Conservation (phyloP, 805 yeast species). For the Metschnikowia similis region DNA sequence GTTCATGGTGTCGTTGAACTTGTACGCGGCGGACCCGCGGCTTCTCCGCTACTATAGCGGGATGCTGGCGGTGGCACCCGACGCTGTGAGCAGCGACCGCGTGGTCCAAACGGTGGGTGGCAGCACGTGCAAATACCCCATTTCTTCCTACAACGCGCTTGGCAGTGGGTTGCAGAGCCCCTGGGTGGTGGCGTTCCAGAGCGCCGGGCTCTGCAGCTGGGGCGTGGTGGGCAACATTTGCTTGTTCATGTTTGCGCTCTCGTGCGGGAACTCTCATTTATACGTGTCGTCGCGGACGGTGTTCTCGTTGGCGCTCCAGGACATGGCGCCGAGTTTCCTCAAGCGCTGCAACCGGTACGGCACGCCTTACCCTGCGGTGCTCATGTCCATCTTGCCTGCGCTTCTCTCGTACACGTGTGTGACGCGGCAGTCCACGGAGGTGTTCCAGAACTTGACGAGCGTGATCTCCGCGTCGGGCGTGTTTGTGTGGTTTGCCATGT, state of each 20-base stretch:
- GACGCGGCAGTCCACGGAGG: slow-evolving; percentile 51
- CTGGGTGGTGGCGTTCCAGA: slow-evolving; percentile 42
- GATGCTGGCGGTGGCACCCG: slow-evolving; percentile 23
- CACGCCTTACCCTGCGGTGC: slow-evolving; percentile 68
- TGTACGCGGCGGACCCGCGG: slow-evolving; percentile 77
- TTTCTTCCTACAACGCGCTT: slow-evolving; percentile 28
- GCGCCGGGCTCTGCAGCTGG: slow-evolving; percentile 32
- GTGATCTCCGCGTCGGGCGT: slow-evolving; percentile 72
- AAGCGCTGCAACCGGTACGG: slow-evolving; percentile 59
- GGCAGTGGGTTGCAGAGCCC: slow-evolving; percentile 43
- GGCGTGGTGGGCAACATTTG: slow-evolving; percentile 41
- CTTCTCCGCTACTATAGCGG: slow-evolving; percentile 51
- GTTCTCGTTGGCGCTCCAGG: slow-evolving; percentile 41
- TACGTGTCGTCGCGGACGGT: slow-evolving; percentile 41
- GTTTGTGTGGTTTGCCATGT: slow-evolving; percentile 75
- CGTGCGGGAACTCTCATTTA: slow-evolving; percentile 43
- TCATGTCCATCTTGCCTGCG: slow-evolving; percentile 60
- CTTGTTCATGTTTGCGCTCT: slow-evolving; percentile 43
- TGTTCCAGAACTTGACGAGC: slow-evolving; percentile 63
- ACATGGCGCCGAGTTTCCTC: slow-evolving; percentile 60
- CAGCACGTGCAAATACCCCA: slow-evolving; percentile 24
- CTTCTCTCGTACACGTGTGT: slow-evolving; percentile 58
- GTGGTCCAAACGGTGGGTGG: slow-evolving; percentile 37
- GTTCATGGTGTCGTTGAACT: slow-evolving; percentile 65
- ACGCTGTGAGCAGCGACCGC: slow-evolving; percentile 20